Conservation (phyloP, 495 filamentous ascomycete genomes). For the Oidiodendron maius region DNA sequence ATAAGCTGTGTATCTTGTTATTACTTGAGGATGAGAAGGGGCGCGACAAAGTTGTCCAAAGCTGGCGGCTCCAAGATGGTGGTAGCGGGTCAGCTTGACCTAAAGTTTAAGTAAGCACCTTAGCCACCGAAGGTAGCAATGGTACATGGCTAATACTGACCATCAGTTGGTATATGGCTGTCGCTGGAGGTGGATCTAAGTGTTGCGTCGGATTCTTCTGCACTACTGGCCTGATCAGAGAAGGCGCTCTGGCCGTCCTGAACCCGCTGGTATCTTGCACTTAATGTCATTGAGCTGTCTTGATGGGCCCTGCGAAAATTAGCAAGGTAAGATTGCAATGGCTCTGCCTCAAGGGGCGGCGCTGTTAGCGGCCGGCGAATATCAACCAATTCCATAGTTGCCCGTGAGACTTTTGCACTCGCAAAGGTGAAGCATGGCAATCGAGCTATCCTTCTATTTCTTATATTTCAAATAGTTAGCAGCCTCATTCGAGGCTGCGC, state of each 20-base stretch:
- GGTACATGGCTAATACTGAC: too few relatives aligned
- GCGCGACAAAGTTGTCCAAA: too few relatives aligned
- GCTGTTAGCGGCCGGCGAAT: neutral
- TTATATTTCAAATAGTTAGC: too few relatives aligned
- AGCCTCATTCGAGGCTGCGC: too few relatives aligned
- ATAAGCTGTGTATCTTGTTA: too few relatives aligned
- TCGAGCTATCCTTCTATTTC: too few relatives aligned
- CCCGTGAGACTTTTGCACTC: neutral
- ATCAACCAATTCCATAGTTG: neutral
- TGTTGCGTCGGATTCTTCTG: neutral
- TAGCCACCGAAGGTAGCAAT: too few relatives aligned
- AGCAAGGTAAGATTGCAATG: neutral
- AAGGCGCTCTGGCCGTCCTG: neutral
- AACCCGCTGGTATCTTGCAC: neutral
- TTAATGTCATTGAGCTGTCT: neutral
- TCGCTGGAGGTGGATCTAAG: neutral
- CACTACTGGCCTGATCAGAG: neutral
- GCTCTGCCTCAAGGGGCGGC: neutral
- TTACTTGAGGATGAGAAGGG: too few relatives aligned
- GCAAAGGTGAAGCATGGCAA: too few relatives aligned
- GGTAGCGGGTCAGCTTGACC: too few relatives aligned
- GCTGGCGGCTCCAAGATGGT: too few relatives aligned
- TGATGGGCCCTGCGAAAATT: neutral
- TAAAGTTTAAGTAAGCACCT: too few relatives aligned
- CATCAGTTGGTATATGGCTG: neutral